These are phyloP conservation scores for Cryptomeria japonica DNA, from an alignment of 75 land plant species.

Conservation along the genomic window DNA sequence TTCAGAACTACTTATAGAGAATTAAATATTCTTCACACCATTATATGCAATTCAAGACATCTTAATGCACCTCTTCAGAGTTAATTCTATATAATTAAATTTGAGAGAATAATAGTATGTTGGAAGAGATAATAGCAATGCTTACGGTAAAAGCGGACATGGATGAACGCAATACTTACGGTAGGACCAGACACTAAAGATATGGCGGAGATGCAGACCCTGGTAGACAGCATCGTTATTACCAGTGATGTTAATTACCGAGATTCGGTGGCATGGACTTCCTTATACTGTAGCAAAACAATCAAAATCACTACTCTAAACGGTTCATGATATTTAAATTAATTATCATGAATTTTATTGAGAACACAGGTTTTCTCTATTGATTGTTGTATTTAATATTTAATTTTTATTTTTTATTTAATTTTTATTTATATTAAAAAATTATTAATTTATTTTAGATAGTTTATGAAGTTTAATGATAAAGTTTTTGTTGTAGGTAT, in stretches of 20 bases:
- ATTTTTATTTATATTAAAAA: too few species aligned
- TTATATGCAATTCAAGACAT: neutral
- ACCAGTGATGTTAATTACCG: neutral
- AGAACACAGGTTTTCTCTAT: too few species aligned
- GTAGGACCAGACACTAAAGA: neutral
- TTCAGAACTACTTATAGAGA: neutral
- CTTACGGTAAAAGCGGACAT: neutral
- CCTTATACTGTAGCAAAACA: neutral
- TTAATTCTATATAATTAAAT: neutral
- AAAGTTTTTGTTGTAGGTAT: too few species aligned
- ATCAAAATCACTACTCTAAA: too few species aligned
- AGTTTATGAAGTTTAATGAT: too few species aligned
- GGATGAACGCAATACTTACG: neutral
- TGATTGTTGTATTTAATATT: too few species aligned
- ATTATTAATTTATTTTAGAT: too few species aligned
- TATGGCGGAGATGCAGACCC: neutral
- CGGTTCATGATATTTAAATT: too few species aligned
- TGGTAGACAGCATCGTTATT: neutral
- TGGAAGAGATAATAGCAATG: neutral
- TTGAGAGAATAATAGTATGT: neutral
- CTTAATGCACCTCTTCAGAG: neutral
- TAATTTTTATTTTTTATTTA: too few species aligned
- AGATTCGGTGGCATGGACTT: neutral
- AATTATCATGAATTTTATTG: too few species aligned
- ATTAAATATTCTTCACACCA: too few species aligned